phyloP scores from a whole-genome alignment of 805 yeast species.

The Candida taoyuanica region DNA sequence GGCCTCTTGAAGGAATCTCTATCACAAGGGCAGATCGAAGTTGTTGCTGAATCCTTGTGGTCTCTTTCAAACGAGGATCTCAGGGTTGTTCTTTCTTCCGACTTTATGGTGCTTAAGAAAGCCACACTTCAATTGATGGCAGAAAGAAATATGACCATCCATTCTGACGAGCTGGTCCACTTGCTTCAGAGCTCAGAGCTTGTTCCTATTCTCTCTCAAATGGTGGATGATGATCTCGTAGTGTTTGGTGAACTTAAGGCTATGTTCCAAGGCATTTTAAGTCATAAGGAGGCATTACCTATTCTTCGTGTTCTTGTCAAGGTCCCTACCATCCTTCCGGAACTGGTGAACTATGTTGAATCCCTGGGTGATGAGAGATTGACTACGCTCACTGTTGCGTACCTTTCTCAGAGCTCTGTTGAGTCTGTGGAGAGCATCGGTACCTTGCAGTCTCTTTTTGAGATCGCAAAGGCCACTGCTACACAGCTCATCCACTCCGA shows the following conservation, averaged over 20 bases:
- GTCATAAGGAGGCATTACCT: slow-evolving; percentile 8
- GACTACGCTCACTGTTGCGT: slow-evolving; percentile 14
- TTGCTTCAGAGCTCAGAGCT: background rate
- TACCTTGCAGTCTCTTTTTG: background rate
- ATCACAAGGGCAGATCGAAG: slow-evolving; percentile 16
- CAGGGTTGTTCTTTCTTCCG: slow-evolving; percentile 6
- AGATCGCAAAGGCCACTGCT: slow-evolving; percentile 12
- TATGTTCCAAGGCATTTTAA: slow-evolving; percentile 8
- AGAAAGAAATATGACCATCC: slow-evolving; percentile 16
- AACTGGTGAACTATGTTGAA: slow-evolving; percentile 12
- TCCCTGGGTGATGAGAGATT: slow-evolving; percentile 4
- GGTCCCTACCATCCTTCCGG: slow-evolving; percentile 1
- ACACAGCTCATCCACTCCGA: slow-evolving; percentile 20
- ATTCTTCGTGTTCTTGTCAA: slow-evolving; percentile 19
- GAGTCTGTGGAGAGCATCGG: slow-evolving; percentile 2
- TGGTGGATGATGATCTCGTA: slow-evolving; percentile 16
- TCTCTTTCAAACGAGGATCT: slow-evolving; percentile 14
- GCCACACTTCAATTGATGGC: slow-evolving; percentile 14
- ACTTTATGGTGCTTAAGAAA: slow-evolving; percentile 7
- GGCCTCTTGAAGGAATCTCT: slow-evolving; percentile 5
- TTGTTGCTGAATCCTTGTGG: slow-evolving; percentile 29
- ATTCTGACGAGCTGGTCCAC: slow-evolving; percentile 6
- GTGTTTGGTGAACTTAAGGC: slow-evolving; percentile 12
- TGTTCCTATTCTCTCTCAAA: slow-evolving; percentile 5
- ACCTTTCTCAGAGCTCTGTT: slow-evolving; percentile 3